Base-by-base conservation (phyloP, 2,329 filamentous ascomycete species). In the Lachnellula hyalina region DNA sequence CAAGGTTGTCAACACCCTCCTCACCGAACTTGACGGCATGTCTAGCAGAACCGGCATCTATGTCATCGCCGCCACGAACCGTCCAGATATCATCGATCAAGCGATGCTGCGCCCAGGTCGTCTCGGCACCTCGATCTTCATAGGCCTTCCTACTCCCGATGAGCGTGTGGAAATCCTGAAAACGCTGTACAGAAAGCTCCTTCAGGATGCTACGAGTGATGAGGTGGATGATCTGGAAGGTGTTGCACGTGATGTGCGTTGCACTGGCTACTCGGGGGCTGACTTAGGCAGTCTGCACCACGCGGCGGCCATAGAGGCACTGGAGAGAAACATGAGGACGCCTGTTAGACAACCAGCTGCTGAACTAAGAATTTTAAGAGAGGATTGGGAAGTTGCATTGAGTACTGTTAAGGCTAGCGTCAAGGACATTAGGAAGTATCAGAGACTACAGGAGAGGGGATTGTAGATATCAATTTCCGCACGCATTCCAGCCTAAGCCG, bases 61-160 rank as follows among this genome's bases (percentile, higher is more conserved):
- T 71, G 87, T 99, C 15, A 90, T 99, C 55, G 94, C 89, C 23
- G 94, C 94, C 0, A 97, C 94, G 2, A 99, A 99, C 71, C 78
- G 94, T 0, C 93, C 93, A 0, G 93, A 97, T 68, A 96, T 96
- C 75, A 97, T 99, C 63, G 94, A 99, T 69, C 85, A 90, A 1
- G 94, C 94, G 1, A 96, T 99, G 84, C 80, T 97, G 11, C 86
- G 94, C 1, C 93, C 94, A 0, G 94, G 94, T 0, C 86, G 94
- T 25, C 79, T 99, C 1, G 93, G 92, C 61, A 93, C 87, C 0
- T 82, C 87, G n/a, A 79, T 97, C 25, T 96, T 93, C 63, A 87
- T 99, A 40, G 92, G 94, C 65, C 75, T 97, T 0, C 94, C 94
- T 0, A 86, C 84, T 25, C 77, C 86, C 0, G 78, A 85, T 7